Base-by-base conservation (phyloP, 768 basidiomycete genomes). In the Cystobasidium onofrii region DNA sequence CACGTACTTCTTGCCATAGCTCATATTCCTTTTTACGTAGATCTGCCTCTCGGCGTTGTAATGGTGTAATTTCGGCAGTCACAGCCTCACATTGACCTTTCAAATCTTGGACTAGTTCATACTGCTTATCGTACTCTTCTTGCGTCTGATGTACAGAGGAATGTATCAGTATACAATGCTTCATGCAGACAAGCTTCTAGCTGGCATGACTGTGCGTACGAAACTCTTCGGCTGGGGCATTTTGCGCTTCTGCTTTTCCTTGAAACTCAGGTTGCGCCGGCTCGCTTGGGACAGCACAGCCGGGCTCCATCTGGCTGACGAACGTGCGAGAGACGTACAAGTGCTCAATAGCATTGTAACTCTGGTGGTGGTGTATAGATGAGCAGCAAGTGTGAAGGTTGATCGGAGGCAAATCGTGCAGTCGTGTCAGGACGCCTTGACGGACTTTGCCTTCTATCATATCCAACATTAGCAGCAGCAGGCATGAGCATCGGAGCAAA, bases 241-340 rank as follows among this genome's bases (percentile, higher is more conserved):
- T 52, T 69, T 69, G 18, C 66, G 66, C 44, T 69, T 69, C 23
- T 69, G 66, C 66, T 69, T 69, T 55, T 69, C 66, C 18, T 52
- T 69, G 66, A 46, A 10, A 29, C 66, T 69, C 10, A 69, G 46
- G 20, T 52, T 44, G 12, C 66, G 41, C 33, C 34, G 63, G 31
- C 33, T 64, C 15, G 57, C 27, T 3, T 12, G 57, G 13, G 31
- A 13, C 15, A 27, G 29, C 25, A 60, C 7, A 4, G 20, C 25
- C 2, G 12, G 12, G 33, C 33, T 60, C 12, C 25, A 20, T 27
- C 57, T 27, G 57, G 31, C 15, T n/a, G 46, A 50, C 18, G 46
- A 50, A n/a, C 46, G 46, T 3, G 18, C 9, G 20, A 20, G 9
- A 20, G 46, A 50, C n/a, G 15, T 50, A n/a, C 46, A 50, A 20